These are phyloP conservation scores for Chytriomyces sp. DNA, from an alignment of 192 early-diverging fungal species.

Conservation along the genomic window DNA sequence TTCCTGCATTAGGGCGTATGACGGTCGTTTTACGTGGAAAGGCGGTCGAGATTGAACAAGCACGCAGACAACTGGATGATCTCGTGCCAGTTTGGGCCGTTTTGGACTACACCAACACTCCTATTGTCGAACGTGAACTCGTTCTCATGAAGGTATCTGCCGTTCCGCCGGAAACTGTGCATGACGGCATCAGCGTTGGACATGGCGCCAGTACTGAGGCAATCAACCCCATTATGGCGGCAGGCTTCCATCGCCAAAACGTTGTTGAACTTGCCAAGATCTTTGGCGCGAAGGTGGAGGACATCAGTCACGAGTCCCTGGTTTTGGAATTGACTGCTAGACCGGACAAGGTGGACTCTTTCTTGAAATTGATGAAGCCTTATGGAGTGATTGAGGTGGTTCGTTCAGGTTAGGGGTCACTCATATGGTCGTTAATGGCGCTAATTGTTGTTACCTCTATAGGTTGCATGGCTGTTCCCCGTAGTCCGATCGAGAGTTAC, in stretches of 20 bases:
- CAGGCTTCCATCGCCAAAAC: slow-evolving; percentile 71
- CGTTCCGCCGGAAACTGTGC: slow-evolving; percentile 11
- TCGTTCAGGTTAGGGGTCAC: slow-evolving; percentile 66
- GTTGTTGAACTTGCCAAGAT: slow-evolving; percentile 80
- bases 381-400: slow-evolving; percentile 95
- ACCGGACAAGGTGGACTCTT: slow-evolving; percentile 83
- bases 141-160: slow-evolving; percentile 82
- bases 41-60: slow-evolving; percentile 84
- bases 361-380: slow-evolving; percentile 90
- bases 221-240: slow-evolving; percentile 50
- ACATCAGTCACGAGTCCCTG: slow-evolving; percentile 79
- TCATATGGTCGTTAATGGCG: slow-evolving; percentile 1
- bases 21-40: slow-evolving; percentile 93
- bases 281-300: slow-evolving; percentile 86
- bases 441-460: neutral
- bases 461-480: slow-evolving; percentile 96
- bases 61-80: slow-evolving; percentile 91
- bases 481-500: slow-evolving; percentile 78
- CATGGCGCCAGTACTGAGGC: slow-evolving; percentile 38
- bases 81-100: slow-evolving; percentile 98
- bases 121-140: slow-evolving; percentile 89
- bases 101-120: slow-evolving; percentile 90
- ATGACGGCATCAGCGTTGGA: neutral
- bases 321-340: slow-evolving; percentile 91
- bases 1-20: slow-evolving; percentile 89